Evolutionary conservation across 495 filamentous ascomycete species (phyloP), one percentile per base, ranked within the genome.

Genomic region (Aspergillus heteromorphus): DNA sequence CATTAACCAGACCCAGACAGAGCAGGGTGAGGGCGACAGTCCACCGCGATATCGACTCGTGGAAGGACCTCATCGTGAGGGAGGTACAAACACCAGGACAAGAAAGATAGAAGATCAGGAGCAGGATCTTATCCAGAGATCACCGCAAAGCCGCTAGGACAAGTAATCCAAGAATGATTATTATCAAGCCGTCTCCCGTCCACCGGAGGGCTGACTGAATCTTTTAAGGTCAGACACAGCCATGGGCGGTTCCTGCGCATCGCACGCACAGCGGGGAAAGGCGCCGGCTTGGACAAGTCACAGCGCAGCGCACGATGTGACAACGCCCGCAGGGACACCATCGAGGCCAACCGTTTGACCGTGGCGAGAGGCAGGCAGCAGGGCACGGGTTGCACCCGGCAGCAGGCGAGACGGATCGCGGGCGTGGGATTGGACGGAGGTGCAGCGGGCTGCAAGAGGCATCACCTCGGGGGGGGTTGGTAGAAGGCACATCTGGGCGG

Each of bases 1-100:
- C 87, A 17, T 83, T 74, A 27, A 79, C 83, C 60, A 84, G 57
- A 34, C 76, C 59, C 19, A 73, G 64, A 40, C 74, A 67, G 21
- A 83, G 61, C 48, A 87, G 62, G 41, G 79, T 71, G 48, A 80
- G 63, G 57, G 76, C 64, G 51, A 80, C 51, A 29, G 72, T 66
- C 71, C 81, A 72, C 61, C 74, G 66, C 61, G 77, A 68, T 72
- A 77, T 75, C 47, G 74, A 72, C 51, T 57, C 54, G 59, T 53
- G 51, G 25, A 56, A 59, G 45, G 51, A 27, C 40, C 45, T 49
- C 68, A 73, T 69, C 45, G 55, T 68, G 61, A 6, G 19, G 40
- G 52, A 25, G 31, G 23, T 17, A 30, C 31, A 19, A 23, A n/a
- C 25, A 38, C 34, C 51, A 48, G 25, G 18, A 9, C 57, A 54